Conservation (phyloP, 2,329 filamentous ascomycete species). For the Grosmannia penicillata region DNA sequence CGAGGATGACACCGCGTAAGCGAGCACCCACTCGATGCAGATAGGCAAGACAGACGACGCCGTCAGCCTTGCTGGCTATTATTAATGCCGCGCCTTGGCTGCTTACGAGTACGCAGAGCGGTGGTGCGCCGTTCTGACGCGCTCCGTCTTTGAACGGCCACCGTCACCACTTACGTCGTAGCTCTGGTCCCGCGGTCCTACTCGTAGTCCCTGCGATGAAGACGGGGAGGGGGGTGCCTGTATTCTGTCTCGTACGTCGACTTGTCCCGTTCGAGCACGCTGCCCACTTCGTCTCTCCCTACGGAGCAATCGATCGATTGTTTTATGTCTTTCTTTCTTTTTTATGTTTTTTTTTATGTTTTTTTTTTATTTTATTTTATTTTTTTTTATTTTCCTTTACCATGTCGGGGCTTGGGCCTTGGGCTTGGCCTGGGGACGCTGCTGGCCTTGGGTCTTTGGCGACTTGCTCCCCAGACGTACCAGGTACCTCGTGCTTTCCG, state of each 20-base stretch:
- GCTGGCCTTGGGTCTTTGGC: background rate
- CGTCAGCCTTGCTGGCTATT: conserved; percentile 4
- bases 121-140: too few relatives aligned
- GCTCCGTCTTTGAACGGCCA: too few relatives aligned
- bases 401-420: background rate
- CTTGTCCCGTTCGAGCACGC: background rate
- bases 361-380: background rate
- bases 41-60: too few relatives aligned
- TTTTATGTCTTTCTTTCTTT: background rate
- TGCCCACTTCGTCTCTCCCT: background rate
- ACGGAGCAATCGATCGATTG: background rate
- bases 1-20: too few relatives aligned
- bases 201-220: too few relatives aligned
- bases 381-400: background rate
- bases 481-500: conserved; percentile 1
- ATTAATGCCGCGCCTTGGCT: conserved; percentile 1
- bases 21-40: too few relatives aligned
- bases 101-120: conserved; percentile 1
- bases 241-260: background rate
- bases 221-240: background rate
- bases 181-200: too few relatives aligned
- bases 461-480: background rate
- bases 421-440: background rate
- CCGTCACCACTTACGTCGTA: too few relatives aligned
- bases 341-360: background rate